Evolutionary conservation across 2,329 filamentous ascomycete species (phyloP), one percentile per base, ranked within the genome.

Genomic region (Canariomyces notabilis): DNA sequence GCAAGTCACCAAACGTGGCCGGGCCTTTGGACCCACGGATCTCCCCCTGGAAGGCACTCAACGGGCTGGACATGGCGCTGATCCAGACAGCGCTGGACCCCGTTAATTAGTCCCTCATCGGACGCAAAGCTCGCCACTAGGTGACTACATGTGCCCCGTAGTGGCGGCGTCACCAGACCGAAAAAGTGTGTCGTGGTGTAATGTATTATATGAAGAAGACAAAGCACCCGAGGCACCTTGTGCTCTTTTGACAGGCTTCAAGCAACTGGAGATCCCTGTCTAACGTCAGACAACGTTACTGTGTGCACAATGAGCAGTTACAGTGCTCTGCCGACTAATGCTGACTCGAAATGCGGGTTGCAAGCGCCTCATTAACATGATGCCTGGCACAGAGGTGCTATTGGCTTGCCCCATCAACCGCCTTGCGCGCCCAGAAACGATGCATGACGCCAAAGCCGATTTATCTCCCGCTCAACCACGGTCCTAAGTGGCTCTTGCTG

Each of bases 401-500:
- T 57, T 57, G 52, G 50, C 42, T 44, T 54, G 53, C 44, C 36
- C 48, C 48, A 57, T 51, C 48, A 55, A 48, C 52, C 57, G 52
- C 52, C 53, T 47, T 53, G 44, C 52, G 49, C 54, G 47, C 46
- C 43, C 40, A 46, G 26, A 18, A 38, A 22, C 36, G 26, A 45
- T 44, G 50, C 48, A 56, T 49, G 48, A 53, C 46, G 40, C 50
- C 39, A 37, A 46, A 31, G 37, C 35, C 37, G 39, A 46, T 43
- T 46, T 41, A 51, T 47, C 44, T 46, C 46, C 29, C 44, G 49
- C 39, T 26, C 44, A 43, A 16, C 26, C 18, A 23, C 16, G 37
- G 9, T 29, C 26, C 14, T 11, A 29, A 29, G 9, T 29, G 26
- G 26, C 4, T 3, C 26, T 29, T 12, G 26, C 26, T 18, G 11